Conservation (phyloP, 208 protist genomes). For the Blechomonas ayalai region DNA sequence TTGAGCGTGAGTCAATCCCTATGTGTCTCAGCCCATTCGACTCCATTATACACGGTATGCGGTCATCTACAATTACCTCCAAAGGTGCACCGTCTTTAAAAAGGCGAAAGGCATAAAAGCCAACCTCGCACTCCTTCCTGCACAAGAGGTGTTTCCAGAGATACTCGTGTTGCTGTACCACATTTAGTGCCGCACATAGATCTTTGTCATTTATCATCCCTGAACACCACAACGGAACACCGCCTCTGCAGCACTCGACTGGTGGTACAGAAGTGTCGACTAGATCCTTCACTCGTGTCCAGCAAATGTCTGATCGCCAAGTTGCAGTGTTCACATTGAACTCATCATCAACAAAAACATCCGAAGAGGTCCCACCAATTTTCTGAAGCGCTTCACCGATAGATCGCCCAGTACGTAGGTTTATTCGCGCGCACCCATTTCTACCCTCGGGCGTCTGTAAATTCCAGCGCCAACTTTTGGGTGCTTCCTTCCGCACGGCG, state of each 20-base stretch:
- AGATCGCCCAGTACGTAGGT: not conserved
- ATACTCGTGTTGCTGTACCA: constrained; percentile 21
- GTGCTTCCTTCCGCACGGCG: constrained; percentile 12
- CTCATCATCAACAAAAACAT: constrained; percentile 16
- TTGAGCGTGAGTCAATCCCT: constrained; percentile 22
- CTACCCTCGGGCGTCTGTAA: constrained; percentile 1
- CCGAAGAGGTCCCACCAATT: constrained; percentile 2
- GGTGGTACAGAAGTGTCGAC: not conserved
- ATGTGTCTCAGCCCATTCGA: constrained; percentile 8
- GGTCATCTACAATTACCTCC: constrained; percentile 55
- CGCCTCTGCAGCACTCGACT: constrained; percentile 15
- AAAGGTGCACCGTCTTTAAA: constrained; percentile 14
- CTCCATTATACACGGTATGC: constrained; percentile 23
- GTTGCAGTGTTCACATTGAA: constrained; percentile 14
- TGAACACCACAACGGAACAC: constrained; percentile 11
- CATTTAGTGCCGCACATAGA: constrained; percentile 45
- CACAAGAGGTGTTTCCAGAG: constrained; percentile 17
- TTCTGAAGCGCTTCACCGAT: not conserved
- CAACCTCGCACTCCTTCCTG: constrained; percentile 16
- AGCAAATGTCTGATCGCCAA: constrained; percentile 12
- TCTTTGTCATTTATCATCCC: constrained; percentile 31
- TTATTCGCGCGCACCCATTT: not conserved
- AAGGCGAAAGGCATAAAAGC: constrained; percentile 28
- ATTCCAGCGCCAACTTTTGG: constrained; percentile 9
- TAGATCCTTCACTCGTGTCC: constrained; percentile 14